These are phyloP conservation scores for Anthracocystis walkeri DNA, from an alignment of 1,284 basidiomycete genomes.

Conservation along the genomic window DNA sequence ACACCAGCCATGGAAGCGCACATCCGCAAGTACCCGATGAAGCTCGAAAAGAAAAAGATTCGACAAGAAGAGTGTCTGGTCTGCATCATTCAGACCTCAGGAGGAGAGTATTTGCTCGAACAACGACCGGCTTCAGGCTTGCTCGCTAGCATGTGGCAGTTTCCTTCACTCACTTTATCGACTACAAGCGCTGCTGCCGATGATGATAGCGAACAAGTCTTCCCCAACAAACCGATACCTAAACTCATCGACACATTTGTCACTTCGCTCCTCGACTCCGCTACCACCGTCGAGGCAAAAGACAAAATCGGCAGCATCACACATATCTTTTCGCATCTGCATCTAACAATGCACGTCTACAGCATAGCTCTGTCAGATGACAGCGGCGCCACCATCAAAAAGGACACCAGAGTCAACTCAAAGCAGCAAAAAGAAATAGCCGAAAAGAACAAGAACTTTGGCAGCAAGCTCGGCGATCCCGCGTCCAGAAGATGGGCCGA, in stretches of 20 bases:
- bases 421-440: neutral
- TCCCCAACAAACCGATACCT: conserved; percentile 9
- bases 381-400: neutral
- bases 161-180: conserved; percentile 56
- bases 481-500: conserved; percentile 39
- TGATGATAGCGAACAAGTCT: neutral
- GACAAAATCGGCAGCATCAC: conserved; percentile 71
- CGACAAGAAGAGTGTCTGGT: conserved; percentile 87
- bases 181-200: conserved; percentile 20
- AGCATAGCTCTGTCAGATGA: neutral
- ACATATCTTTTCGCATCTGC: conserved; percentile 91
- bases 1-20: conserved; percentile 32
- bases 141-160: conserved; percentile 65
- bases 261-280: conserved; percentile 14
- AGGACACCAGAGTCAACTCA: neutral
- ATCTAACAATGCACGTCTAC: conserved; percentile 85
- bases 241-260: conserved; percentile 22
- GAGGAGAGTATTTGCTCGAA: conserved; percentile 27
- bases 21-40: conserved; percentile 87
- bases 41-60: conserved; percentile 82
- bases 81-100: conserved; percentile 74
- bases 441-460: conserved; percentile 43
- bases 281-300: neutral
- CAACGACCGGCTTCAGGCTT: conserved; percentile 45
- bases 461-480: conserved; percentile 17